A percentile compares a stretch with the other conserved stretches of the same genome.
phyloP scores from a whole-genome alignment of 2,329 filamentous ascomycete species.

The Paradendryphiella salina region DNA sequence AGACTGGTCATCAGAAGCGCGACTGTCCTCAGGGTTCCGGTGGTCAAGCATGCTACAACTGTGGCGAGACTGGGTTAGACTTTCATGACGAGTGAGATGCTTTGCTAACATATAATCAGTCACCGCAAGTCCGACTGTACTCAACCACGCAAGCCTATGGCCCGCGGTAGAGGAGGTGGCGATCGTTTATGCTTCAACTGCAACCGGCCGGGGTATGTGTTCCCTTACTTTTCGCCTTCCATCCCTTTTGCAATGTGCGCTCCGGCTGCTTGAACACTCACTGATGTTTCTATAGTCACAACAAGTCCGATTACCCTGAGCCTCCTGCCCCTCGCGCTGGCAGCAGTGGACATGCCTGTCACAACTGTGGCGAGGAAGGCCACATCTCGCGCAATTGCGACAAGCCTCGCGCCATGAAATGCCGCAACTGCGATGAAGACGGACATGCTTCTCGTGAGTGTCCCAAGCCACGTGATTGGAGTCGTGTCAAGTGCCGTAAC shows the following conservation, averaged over 20 bases:
- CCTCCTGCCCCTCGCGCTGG: conserved; percentile 21
- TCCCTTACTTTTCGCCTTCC: not conserved
- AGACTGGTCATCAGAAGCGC: conserved; percentile 26
- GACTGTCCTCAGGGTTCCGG: conserved; percentile 24
- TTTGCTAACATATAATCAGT: conserved; percentile 8
- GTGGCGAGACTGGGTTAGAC: conserved; percentile 30
- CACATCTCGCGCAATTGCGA: conserved; percentile 36
- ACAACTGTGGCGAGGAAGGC: conserved; percentile 35
- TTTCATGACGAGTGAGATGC: not conserved
- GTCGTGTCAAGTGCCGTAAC: conserved; percentile 63
- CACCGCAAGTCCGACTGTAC: conserved; percentile 34
- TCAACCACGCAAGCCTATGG: conserved; percentile 22
- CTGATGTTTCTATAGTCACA: conserved; percentile 23
- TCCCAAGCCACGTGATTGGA: conserved; percentile 54
- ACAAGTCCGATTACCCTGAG: conserved; percentile 33
- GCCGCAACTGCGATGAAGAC: conserved; percentile 65
- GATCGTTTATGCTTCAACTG: conserved; percentile 30
- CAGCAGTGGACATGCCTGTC: conserved; percentile 27
- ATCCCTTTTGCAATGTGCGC: too few relatives aligned
- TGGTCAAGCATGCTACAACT: conserved; percentile 37
- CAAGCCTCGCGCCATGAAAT: conserved; percentile 44
- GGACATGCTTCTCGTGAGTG: conserved; percentile 53
- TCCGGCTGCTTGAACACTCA: not conserved
- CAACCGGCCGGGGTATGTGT: conserved; percentile 23
- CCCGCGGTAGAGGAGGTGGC: conserved; percentile 16